Base-by-base conservation (phyloP, 257 asterid genomes). In the Forsythia viridissima region DNA sequence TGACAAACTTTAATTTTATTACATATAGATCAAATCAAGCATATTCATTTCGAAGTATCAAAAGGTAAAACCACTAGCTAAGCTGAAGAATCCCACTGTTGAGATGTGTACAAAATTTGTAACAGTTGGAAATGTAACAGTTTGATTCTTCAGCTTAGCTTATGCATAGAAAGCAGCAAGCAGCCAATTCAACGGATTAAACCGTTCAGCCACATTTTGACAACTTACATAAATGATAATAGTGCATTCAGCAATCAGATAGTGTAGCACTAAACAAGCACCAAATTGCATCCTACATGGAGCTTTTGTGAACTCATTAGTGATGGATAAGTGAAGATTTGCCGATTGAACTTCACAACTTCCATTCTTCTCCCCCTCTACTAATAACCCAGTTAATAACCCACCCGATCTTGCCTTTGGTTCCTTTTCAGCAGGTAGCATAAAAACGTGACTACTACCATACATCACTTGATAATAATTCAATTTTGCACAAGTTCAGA, bases 241-340 rank as follows among this genome's bases (percentile, higher is more conserved):
- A 40, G 38, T 70, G 52, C 76, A 84, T 43, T 71, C 48, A 67
- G 69, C 51, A 36, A 82, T 48, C 77, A 74, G 75, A 57, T 37
- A 34, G 8, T 43, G 57, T 38, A 40, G 69, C 38, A 43, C 77
- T 38, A 71, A 41, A 51, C 41, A 71, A 38, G 48, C 52, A 70
- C 24, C 38, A 70, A 65, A 16, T 37, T 61, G 57, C 67, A 75
- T 46, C 42, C 76, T 59, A n/a, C 39, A 24, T 44, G 73, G 55
- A 76, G 55, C 71, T 24, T 74, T 59, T 6, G 70, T 24, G 43
- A 79, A 68, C 68, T 75, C 68, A 81, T 66, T 63, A 39, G 37
- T 6, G 41, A 72, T 67, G 18, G 44, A 24, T 63, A 81, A 81
- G 77, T 43, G 41, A 67, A 52, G 69, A 73, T 85, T 61, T 39